Evolutionary conservation across 176 grass and related monocot genomes (phyloP), one percentile per base, ranked within the genome.

Genomic region (Musa acuminata): DNA sequence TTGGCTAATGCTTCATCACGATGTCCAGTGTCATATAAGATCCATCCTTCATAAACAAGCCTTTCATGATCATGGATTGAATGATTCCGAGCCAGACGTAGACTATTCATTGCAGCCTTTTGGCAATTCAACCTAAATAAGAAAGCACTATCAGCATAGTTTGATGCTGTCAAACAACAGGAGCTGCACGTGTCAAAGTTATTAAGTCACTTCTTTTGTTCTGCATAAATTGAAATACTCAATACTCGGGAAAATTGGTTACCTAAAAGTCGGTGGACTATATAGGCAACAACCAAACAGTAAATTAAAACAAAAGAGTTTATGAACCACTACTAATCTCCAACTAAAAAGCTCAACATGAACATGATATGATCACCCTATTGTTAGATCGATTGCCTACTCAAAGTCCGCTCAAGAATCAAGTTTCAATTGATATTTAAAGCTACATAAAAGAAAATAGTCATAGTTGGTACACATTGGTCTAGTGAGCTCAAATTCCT

Each of bases 11-110:
- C 95, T 88, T 98, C 90, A 0, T 98, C 83, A 21, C 88, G 88
- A 51, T 93, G 90, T 13, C 95, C 88, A 19, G 88, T 91, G 68
- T 98, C 95, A 10, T 98, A 98, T 48, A 98, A 51, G 51, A 98
- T 93, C 90, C 95, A 98, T 66, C 95, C 95, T 80, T 98, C 95
- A 7, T 98, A 98, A 19, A 98, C 90, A 76, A 98, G 95, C 71
- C 82, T 87, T 77, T 98, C 95, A 25, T 98, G 67, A 52, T 84
- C 87, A 29, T 89, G 79, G 3, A 53, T 68, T 2, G 95, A 89
- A 85, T 82, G 62, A 77, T 98, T 98, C 21, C 90, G 83, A 24
- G 95, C 86, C 51, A 84, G 75, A 3, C 94, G 80, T 63, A 98
- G 82, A 73, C 94, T 93, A 62, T 69, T 84, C 90, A 93, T 98